phyloP scores from a whole-genome alignment of 148 eudicot species.

The Diospyros kaki region DNA sequence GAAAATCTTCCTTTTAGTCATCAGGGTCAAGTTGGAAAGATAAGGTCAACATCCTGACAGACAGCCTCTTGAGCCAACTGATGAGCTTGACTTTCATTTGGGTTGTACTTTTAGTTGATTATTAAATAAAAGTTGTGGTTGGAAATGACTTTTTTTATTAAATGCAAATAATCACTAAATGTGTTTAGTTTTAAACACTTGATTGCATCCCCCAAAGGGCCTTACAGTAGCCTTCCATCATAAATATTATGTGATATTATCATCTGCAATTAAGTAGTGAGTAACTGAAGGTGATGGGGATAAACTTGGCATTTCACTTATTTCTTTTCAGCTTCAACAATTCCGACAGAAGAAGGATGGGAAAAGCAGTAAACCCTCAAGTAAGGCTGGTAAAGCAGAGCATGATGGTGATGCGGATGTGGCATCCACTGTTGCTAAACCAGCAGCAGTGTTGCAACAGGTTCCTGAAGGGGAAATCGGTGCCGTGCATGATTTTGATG shows the following conservation, averaged over 20 bases:
- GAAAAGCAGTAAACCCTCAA: conserved; percentile 47
- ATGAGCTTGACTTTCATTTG: not conserved
- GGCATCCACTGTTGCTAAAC: conserved; percentile 17
- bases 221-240: not conserved
- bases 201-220: not conserved
- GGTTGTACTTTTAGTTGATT: not conserved
- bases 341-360: conserved; percentile 75
- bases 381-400: conserved; percentile 45
- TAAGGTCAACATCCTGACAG: not conserved
- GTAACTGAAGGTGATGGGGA: conserved; percentile 8
- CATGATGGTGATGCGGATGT: conserved; percentile 28
- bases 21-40: too few relatives aligned
- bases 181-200: not conserved
- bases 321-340: conserved; percentile 73
- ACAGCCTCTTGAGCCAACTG: not conserved
- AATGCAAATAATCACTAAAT: not conserved
- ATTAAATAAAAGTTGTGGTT: not conserved
- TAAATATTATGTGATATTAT: not conserved
- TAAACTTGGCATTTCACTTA: conserved; percentile 14
- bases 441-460: conserved; percentile 20
- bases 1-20: too few relatives aligned
- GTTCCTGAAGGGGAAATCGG: conserved; percentile 27
- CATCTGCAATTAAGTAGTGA: not conserved
- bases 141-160: not conserved
- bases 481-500: conserved; percentile 14